Evolutionary conservation across 2,329 filamentous ascomycete species (phyloP), one percentile per base, ranked within the genome.

Genomic region (Leptographium lundbergii): DNA sequence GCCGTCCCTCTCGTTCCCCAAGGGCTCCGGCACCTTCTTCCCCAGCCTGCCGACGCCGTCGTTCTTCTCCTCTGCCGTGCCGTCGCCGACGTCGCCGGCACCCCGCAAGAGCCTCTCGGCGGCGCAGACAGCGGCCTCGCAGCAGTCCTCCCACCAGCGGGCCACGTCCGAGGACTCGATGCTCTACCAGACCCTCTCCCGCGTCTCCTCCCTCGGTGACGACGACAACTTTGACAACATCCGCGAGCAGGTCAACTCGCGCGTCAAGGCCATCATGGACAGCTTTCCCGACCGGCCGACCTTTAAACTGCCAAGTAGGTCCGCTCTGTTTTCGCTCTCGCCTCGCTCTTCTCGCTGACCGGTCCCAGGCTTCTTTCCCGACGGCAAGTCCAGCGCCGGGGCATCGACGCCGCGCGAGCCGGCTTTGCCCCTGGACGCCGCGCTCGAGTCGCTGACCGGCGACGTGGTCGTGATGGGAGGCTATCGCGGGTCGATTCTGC

Each of bases 381-480:
- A 71, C 22, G 48, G 25, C 29, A 62, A 58, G 17, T 27, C 47
- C 24, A 14, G 19, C 11, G 32, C 17, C 22, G 3, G 54, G 2
- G 45, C 42, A 1, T 29, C 24, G 25, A n/a, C 39, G 3, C 52
- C 57, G 2, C 59, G 55, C 19, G 54, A 60, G 54, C 60, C 61
- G 4, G 25, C 24, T 3, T 59, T 59, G 22, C 62, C 64, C 2
- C 59, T 64, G 7, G 79, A 86, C 66, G 77, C 70, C 19, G 74
- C 77, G 67, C 68, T 95, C 54, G 83, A 87, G 54, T 75, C 82
- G 6, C 74, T 96, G 25, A 88, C 84, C 0, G 91, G 92, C 0
- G 92, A 97, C 67, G 70, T 97, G 9, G 89, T 97, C 9, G 78
- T 96, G 34, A 79, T 97, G 68, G 92, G 92, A 24, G 92, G 92